Evolutionary conservation across 2,329 filamentous ascomycete genomes (phyloP).

Genomic region (Fusarium drepaniforme): DNA sequence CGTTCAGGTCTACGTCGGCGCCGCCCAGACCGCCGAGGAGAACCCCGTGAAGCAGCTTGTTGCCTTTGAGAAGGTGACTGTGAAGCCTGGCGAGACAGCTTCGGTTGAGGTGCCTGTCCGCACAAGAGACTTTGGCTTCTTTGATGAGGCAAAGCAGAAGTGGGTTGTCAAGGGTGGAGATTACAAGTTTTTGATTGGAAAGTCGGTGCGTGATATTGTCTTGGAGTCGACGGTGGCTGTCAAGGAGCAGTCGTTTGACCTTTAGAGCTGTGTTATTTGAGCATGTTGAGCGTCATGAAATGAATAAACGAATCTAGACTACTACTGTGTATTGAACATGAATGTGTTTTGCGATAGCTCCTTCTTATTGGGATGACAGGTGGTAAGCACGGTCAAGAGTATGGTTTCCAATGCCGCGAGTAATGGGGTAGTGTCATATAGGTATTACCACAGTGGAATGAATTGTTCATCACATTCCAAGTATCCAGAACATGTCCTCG

Average conservation of each 20-base stretch:
- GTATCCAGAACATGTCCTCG: neutral
- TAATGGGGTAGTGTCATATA: neutral
- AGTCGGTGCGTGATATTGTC: constrained; percentile 42
- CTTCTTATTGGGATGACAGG: neutral
- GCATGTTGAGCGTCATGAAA: constrained; percentile 12
- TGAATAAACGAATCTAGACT: neutral
- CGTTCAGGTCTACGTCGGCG: constrained; percentile 65
- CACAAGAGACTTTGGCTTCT: constrained; percentile 45
- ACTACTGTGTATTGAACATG: neutral
- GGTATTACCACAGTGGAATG: neutral
- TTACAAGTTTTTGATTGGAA: constrained; percentile 45
- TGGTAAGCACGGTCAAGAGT: neutral
- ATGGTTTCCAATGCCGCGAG: neutral
- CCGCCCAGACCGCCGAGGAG: constrained; percentile 26
- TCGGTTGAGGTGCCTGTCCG: constrained; percentile 39
- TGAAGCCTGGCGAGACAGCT: constrained; percentile 43
- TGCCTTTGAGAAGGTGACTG: constrained; percentile 72
- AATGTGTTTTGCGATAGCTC: neutral
- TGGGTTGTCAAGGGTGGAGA: constrained; percentile 46
- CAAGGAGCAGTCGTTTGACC: constrained; percentile 35
- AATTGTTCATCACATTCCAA: neutral
- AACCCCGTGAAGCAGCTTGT: constrained; percentile 70
- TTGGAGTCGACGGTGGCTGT: constrained; percentile 37
- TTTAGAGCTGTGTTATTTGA: constrained; percentile 2
- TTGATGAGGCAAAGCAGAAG: constrained; percentile 42